These are phyloP conservation scores for Pseudotulostoma volvatum DNA, from an alignment of 495 filamentous ascomycete species.

Conservation along the genomic window DNA sequence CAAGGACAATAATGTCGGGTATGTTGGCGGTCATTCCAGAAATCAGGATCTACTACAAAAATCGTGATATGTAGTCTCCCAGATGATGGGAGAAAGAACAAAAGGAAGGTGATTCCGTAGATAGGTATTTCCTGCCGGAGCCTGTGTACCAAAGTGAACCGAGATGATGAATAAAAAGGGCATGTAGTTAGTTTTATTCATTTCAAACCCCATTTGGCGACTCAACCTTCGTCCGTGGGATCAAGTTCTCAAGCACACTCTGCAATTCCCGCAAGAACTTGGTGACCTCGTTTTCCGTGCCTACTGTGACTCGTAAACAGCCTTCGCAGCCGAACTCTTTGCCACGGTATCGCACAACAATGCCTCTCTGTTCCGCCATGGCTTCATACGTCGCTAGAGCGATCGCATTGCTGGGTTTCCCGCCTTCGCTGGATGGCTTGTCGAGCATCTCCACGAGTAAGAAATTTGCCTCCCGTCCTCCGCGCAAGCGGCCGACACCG, in stretches of 20 bases:
- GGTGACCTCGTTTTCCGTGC: slow-evolving; percentile 72
- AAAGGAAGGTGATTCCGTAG: no score
- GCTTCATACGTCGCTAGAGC: slow-evolving; percentile 67
- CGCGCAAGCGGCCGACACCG: slow-evolving; percentile 67
- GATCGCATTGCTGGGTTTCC: slow-evolving; percentile 57
- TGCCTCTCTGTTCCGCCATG: slow-evolving; percentile 72
- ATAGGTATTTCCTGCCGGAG: no score
- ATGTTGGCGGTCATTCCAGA: no score
- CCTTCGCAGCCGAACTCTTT: slow-evolving; percentile 82
- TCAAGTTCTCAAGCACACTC: slow-evolving; percentile 38
- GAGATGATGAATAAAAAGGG: no score
- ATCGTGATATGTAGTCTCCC: no score
- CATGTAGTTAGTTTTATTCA: no score
- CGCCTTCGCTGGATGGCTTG: slow-evolving; percentile 33
- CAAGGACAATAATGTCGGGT: no score
- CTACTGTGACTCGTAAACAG: slow-evolving; percentile 81
- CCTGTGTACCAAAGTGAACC: no score
- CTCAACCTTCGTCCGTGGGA: slow-evolving; percentile 12
- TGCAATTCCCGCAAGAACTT: slow-evolving; percentile 54
- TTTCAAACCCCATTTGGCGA: slow-evolving; percentile 13
- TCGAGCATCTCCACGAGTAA: slow-evolving; percentile 77
- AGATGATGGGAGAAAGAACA: no score
- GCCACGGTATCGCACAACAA: slow-evolving; percentile 85
- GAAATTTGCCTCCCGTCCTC: slow-evolving; percentile 74
- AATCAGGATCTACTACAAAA: no score